Conservation (phyloP, 768 basidiomycete genomes). For the Lactifluus rugatus region DNA sequence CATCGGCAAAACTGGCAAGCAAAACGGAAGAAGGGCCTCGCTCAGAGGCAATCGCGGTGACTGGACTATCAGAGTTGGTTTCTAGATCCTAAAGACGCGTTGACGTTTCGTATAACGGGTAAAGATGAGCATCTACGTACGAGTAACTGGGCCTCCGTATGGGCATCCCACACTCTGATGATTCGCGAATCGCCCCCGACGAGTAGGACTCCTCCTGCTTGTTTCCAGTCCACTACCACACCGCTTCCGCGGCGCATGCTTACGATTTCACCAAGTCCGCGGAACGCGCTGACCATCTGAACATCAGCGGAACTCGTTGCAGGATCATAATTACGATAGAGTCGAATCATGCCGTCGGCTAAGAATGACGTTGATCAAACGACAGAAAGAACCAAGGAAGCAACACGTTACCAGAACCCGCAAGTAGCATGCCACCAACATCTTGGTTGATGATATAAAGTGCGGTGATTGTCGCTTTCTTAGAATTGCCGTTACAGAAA, state of each 20-base stretch:
- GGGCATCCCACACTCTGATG: conserved; percentile 92
- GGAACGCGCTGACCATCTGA: conserved; percentile 91
- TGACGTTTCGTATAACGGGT: neutral
- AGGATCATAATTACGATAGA: conserved; percentile 89
- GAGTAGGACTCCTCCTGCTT: conserved; percentile 73
- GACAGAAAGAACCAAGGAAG: neutral
- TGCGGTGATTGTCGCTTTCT: conserved; percentile 75
- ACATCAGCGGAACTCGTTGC: conserved; percentile 58
- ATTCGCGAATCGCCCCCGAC: conserved; percentile 85
- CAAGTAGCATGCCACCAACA: conserved; percentile 80
- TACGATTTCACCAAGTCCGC: conserved; percentile 72
- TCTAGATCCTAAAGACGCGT: conserved; percentile 57
- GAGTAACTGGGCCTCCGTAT: conserved; percentile 68
- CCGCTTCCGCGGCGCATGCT: conserved; percentile 72
- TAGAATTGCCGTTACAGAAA: conserved; percentile 84
- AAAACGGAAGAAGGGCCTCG: conserved; percentile 68
- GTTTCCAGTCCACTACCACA: conserved; percentile 89
- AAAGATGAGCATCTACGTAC: conserved; percentile 33
- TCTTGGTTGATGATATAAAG: conserved; percentile 94
- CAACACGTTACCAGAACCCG: conserved; percentile 56
- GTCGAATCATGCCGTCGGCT: conserved; percentile 89
- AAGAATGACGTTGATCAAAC: conserved; percentile 2
- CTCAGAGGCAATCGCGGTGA: conserved; percentile 79
- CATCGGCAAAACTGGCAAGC: conserved; percentile 88
- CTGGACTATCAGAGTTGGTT: conserved; percentile 82